These are phyloP conservation scores for Selaginella moellendorffii DNA, from an alignment of 75 land plant species.

Conservation along the genomic window DNA sequence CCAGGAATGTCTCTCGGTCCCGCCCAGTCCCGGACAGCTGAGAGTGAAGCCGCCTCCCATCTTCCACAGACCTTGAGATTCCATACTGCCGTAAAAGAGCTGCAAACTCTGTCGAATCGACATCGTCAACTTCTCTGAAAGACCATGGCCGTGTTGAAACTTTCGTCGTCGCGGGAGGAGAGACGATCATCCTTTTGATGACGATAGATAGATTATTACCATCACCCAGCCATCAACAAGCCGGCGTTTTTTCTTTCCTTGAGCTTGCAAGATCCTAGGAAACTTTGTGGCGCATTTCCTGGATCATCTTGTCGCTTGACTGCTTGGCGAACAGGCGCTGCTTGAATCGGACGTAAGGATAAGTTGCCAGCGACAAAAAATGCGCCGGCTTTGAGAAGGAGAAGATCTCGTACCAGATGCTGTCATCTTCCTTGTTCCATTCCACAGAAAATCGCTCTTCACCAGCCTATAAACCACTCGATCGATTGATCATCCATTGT, in stretches of 20 bases:
- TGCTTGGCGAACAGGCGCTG: conserved; percentile 68
- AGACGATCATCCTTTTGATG: too few species aligned
- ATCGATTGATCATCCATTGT: background rate
- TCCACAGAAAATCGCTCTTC: conserved; percentile 83
- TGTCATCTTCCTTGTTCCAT: conserved; percentile 56
- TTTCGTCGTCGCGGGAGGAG: too few species aligned
- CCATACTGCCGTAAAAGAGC: background rate
- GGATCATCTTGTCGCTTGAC: conserved; percentile 44
- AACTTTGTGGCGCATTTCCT: conserved; percentile 11
- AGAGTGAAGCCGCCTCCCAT: background rate
- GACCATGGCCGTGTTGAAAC: too few species aligned
- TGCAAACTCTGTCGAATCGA: background rate
- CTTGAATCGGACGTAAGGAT: conserved; percentile 51
- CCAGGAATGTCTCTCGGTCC: background rate
- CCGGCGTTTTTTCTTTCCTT: too few species aligned
- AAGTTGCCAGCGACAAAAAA: conserved; percentile 46
- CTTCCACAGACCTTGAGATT: background rate
- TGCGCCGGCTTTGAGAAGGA: conserved; percentile 94
- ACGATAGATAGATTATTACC: too few species aligned
- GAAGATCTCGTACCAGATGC: conserved; percentile 86
- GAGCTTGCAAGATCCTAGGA: background rate
- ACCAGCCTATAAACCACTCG: conserved; percentile 48
- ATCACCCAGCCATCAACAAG: too few species aligned
- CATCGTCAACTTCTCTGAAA: too few species aligned
- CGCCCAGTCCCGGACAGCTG: background rate